These are phyloP conservation scores for Phylloporus rhodoxanthus DNA, from an alignment of 768 basidiomycete species.

Conservation along the genomic window DNA sequence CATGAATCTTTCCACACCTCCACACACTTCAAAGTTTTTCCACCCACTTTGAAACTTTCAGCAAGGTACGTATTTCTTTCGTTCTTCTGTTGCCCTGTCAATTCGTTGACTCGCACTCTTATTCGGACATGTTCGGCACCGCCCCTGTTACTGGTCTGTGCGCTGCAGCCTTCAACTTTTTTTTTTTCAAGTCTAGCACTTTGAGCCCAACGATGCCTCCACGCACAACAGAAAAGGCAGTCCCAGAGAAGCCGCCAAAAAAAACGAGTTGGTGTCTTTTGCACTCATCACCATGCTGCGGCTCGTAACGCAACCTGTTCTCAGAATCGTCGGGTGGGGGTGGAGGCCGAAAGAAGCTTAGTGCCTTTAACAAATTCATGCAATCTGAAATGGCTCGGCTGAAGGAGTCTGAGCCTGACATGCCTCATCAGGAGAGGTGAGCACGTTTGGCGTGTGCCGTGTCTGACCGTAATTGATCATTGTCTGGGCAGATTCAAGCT, in stretches of 20 bases:
- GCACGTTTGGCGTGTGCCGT: background rate
- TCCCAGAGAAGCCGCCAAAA: constrained; percentile 45
- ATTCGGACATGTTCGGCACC: constrained; percentile 8
- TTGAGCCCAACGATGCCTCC: constrained; percentile 37
- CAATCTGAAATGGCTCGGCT: constrained; percentile 73
- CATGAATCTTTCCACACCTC: constrained; percentile 45
- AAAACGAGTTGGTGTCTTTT: constrained; percentile 43
- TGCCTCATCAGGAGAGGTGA: constrained; percentile 70
- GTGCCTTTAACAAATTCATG: constrained; percentile 77
- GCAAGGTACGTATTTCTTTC: constrained; percentile 8
- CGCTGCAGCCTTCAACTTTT: constrained; percentile 20
- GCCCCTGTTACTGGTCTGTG: constrained; percentile 31
- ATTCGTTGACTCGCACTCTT: constrained; percentile 1
- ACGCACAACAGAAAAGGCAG: constrained; percentile 35
- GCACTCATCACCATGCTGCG: constrained; percentile 10
- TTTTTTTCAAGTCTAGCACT: constrained; percentile 1
- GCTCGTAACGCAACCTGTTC: constrained; percentile 20
- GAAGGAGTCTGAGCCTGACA: constrained; percentile 68
- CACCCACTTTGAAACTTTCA: constrained; percentile 6
- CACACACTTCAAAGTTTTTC: constrained; percentile 19
- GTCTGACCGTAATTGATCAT: background rate
- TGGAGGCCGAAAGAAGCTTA: constrained; percentile 55
- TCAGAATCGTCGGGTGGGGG: constrained; percentile 48
- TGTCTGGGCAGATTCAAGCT: constrained; percentile 51
- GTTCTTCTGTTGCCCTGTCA: constrained; percentile 6